Conservation (phyloP, 164 flowering plant species). For the Cinnamomum micranthum region DNA sequence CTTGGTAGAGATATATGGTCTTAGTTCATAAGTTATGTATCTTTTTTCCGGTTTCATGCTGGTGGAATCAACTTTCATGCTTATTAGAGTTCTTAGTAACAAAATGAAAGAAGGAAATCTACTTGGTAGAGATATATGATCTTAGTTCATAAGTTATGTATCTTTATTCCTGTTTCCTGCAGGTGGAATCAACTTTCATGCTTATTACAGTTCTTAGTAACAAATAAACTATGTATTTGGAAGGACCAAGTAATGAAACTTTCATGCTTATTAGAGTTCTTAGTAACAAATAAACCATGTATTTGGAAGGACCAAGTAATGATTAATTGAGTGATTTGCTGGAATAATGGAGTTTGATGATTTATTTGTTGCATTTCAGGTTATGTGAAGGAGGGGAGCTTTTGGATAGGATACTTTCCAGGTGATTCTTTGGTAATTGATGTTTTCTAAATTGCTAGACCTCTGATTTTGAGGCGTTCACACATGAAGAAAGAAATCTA, state of each 20-base stretch:
- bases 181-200: neutral
- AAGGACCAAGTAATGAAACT: neutral
- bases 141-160: neutral
- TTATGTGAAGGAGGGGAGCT: slow-evolving; percentile 98
- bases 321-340: neutral
- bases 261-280: neutral
- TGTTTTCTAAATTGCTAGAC: neutral
- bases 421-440: slow-evolving; percentile 35
- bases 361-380: slow-evolving; percentile 39
- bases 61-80: neutral
- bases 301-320: neutral
- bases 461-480: neutral
- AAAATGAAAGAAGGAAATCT: too few relatives aligned
- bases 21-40: neutral
- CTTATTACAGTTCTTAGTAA: neutral
- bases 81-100: neutral
- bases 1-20: neutral
- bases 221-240: neutral
- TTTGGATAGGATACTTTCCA: slow-evolving; percentile 88
- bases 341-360: neutral
- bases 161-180: neutral
- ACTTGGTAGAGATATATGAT: neutral
- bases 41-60: neutral
- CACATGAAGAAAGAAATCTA: neutral
- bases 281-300: neutral